These are phyloP conservation scores for Pseudogymnoascus sp. DNA, from an alignment of 2,329 filamentous ascomycete genomes.

Conservation along the genomic window DNA sequence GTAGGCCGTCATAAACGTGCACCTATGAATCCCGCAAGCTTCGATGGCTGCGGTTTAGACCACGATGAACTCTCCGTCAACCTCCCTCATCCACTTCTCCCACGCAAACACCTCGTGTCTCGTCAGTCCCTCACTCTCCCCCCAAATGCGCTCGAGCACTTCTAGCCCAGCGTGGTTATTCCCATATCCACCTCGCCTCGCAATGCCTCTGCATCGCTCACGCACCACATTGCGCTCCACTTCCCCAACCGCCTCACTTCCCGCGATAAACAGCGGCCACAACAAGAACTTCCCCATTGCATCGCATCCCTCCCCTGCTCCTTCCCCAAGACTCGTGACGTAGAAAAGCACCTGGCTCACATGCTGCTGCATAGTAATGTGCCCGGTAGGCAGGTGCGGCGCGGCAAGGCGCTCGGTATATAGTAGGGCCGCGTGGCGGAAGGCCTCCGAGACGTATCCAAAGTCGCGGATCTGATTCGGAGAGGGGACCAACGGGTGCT, in stretches of 20 bases:
- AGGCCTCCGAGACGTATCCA: conserved; percentile 78
- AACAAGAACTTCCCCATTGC: conserved; percentile 65
- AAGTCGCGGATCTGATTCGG: conserved; percentile 65
- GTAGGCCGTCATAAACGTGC: neutral
- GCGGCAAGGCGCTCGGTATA: conserved; percentile 84
- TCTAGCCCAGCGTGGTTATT: conserved; percentile 86
- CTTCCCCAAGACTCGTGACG: conserved; percentile 68
- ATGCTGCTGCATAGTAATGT: conserved; percentile 74
- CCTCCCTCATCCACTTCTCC: conserved; percentile 8
- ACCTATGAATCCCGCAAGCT: neutral
- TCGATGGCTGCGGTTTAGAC: neutral
- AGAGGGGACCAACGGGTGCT: conserved; percentile 41
- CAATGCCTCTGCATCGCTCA: conserved; percentile 76
- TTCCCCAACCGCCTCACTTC: conserved; percentile 80
- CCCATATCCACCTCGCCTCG: conserved; percentile 83
- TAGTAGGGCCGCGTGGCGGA: conserved; percentile 80
- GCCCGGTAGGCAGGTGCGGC: conserved; percentile 63
- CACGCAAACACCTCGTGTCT: neutral
- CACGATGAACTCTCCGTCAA: conserved; percentile 8
- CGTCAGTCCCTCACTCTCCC: conserved; percentile 20
- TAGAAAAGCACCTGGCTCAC: conserved; percentile 79
- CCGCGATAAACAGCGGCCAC: conserved; percentile 88
- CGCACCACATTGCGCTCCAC: conserved; percentile 73
- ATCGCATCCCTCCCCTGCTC: conserved; percentile 45
- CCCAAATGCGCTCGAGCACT: conserved; percentile 80